Conservation (phyloP, 768 basidiomycete genomes). For the Trametes coccinea region DNA sequence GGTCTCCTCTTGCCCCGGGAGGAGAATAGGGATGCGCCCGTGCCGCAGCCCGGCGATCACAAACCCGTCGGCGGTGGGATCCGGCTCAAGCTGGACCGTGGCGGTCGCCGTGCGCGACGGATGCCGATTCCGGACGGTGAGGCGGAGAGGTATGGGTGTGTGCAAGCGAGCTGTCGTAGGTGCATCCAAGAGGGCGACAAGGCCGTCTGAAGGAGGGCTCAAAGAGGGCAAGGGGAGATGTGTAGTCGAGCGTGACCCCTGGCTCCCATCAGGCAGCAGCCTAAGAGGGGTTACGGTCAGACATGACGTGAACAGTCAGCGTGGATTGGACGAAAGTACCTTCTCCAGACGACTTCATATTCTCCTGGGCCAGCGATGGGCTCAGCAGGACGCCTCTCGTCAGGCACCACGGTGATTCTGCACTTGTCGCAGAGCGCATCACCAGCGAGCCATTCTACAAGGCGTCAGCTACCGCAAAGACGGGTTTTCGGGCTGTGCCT, state of each 20-base stretch:
- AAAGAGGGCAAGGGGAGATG: slow-evolving; percentile 62
- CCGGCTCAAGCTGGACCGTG: slow-evolving; percentile 70
- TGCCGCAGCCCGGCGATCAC: slow-evolving; percentile 75
- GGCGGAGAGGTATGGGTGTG: slow-evolving; percentile 51
- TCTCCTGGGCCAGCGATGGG: slow-evolving; percentile 52
- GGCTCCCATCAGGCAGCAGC: slow-evolving; percentile 44
- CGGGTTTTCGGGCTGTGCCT: slow-evolving; percentile 14
- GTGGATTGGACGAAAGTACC: slow-evolving; percentile 37
- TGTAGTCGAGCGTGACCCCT: slow-evolving; percentile 49
- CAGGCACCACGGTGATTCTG: slow-evolving; percentile 47
- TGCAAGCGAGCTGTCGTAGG: slow-evolving; percentile 70
- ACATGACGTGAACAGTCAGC: not conserved
- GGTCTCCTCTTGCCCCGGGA: slow-evolving; percentile 69
- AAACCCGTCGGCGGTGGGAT: slow-evolving; percentile 64
- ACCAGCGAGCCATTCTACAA: slow-evolving; percentile 59
- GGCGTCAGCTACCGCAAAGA: not conserved
- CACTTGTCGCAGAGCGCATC: slow-evolving; percentile 65
- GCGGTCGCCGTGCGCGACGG: slow-evolving; percentile 66
- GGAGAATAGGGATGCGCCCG: slow-evolving; percentile 67
- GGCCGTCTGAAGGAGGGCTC: slow-evolving; percentile 55
- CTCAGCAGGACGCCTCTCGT: slow-evolving; percentile 40
- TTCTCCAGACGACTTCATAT: slow-evolving; percentile 66
- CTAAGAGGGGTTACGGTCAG: slow-evolving; percentile 33
- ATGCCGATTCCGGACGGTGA: slow-evolving; percentile 67
- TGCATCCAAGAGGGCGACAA: slow-evolving; percentile 65